These are phyloP conservation scores for Calendula officinalis DNA, from an alignment of 129 eudicot species.

Conservation along the genomic window DNA sequence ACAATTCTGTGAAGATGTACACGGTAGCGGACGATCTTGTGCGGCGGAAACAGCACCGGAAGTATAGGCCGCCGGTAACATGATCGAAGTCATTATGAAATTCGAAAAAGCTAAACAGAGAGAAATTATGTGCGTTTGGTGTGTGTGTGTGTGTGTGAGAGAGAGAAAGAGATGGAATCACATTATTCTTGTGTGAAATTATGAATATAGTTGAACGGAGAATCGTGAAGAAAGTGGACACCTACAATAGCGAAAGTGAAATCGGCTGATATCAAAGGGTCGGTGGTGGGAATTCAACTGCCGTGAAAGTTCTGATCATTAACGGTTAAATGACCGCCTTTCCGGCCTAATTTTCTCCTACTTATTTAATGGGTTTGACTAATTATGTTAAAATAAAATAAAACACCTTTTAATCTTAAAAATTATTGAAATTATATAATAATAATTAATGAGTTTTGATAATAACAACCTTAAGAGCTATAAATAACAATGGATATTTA, in stretches of 20 bases:
- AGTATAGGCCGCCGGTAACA: constrained; percentile 25
- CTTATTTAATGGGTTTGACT: too few species aligned
- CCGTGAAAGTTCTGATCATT: constrained; percentile 18
- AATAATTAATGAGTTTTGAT: too few species aligned
- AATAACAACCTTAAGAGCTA: too few species aligned
- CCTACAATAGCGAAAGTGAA: constrained; percentile 9
- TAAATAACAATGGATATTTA: too few species aligned
- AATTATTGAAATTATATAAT: too few species aligned
- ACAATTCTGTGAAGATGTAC: constrained; percentile 14
- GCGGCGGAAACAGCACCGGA: constrained; percentile 24
- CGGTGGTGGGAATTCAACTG: constrained; percentile 24
- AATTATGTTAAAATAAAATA: too few species aligned
- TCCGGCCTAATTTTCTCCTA: not conserved
- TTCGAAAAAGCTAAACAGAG: not conserved
- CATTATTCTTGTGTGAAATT: constrained; percentile 18
- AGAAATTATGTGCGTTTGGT: not conserved
- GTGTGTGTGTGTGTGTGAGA: not conserved
- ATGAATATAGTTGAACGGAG: constrained; percentile 23
- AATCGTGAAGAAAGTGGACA: constrained; percentile 24
- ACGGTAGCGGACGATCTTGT: constrained; percentile 18
- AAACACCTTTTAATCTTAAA: too few species aligned
- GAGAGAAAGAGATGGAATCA: constrained; percentile 15
- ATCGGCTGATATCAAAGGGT: not conserved
- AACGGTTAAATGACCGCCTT: constrained; percentile 12
- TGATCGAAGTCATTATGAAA: constrained; percentile 30